Conservation (phyloP, 805 yeast species). For the Candida pseudoglaebosa region DNA sequence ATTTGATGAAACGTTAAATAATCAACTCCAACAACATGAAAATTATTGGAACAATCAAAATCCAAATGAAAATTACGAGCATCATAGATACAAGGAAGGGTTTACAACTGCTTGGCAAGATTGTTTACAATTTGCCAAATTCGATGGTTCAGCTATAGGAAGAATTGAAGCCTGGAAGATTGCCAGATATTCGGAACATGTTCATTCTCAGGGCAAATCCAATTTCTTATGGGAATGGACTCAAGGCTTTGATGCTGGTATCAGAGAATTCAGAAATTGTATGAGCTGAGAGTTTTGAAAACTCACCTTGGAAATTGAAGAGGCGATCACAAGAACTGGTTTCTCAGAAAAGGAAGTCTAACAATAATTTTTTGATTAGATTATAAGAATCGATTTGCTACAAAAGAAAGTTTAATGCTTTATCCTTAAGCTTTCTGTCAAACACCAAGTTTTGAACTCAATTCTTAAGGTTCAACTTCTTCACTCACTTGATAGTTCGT, state of each 20-base stretch:
- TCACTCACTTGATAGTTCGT: no score
- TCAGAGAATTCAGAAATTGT: slow-evolving; percentile 33
- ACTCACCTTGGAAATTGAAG: no score
- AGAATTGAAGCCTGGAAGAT: slow-evolving; percentile 64
- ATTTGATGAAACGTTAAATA: slow-evolving; percentile 36
- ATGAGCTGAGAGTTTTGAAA: background rate
- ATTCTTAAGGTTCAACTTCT: no score
- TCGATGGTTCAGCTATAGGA: slow-evolving; percentile 71
- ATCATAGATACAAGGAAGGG: slow-evolving; percentile 78
- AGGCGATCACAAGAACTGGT: no score
- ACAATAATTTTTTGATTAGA: no score
- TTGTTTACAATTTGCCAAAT: slow-evolving; percentile 59
- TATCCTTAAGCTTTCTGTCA: no score
- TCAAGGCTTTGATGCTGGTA: slow-evolving; percentile 73
- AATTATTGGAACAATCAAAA: slow-evolving; percentile 66
- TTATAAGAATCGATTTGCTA: no score
- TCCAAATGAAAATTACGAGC: slow-evolving; percentile 64
- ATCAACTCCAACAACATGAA: slow-evolving; percentile 43
- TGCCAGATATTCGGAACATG: slow-evolving; percentile 62
- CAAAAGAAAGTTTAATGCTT: no score
- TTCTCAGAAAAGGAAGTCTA: no score
- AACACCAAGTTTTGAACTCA: no score
- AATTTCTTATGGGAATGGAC: slow-evolving; percentile 82
- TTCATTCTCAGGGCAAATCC: slow-evolving; percentile 50
- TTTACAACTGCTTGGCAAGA: slow-evolving; percentile 75